Evolutionary conservation across 2,329 filamentous ascomycete genomes (phyloP), one percentile per base, ranked within the genome.

Genomic region (Diplodia corticola): DNA sequence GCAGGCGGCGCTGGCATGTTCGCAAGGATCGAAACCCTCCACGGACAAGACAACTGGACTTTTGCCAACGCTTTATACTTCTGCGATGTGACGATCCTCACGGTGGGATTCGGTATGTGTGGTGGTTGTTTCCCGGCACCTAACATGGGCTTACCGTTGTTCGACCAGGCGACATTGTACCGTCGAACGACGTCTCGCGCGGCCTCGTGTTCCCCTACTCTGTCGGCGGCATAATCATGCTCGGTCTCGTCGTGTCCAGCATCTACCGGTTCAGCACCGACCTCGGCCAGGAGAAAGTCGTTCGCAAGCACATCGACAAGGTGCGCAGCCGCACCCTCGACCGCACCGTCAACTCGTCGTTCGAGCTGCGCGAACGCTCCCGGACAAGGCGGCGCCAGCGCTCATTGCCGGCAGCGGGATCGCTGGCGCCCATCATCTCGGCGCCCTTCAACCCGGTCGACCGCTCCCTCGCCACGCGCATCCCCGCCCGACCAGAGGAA

Each of bases 181-280:
- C 86, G 0, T 78, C 77, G 0, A 85, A 82, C 6, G 73, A 84
- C 17, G 77, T 91, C 0, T 88, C 87, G 0, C 84, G 89, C 48
- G 90, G 88, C 0, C 81, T 97, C 2, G 81, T 97, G 33, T 89
- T 97, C 63, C 93, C 93, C 0, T 97, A 91, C 71, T 89, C 93
- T 0, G 86, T 96, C 0, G 83, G 93, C 6, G 93, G 93, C 2
- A 89, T 95, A 66, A 90, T 96, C 68, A 93, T 91, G 70, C 83
- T 96, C 0, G 92, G 91, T 86, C 82, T 97, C 26, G 89, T 96
- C 65, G 89, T 97, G 26, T 88, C 88, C 22, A 92, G 90, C 46
- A 92, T 96, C 68, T 86, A 91, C 37, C 91, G 83, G 50, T 89
- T 89, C 67, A 85, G 84, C 1, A 72, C 78, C 10, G 85, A 89